These are phyloP conservation scores for Oenanthe sinensis DNA, from an alignment of 129 eudicot species.

Conservation along the genomic window DNA sequence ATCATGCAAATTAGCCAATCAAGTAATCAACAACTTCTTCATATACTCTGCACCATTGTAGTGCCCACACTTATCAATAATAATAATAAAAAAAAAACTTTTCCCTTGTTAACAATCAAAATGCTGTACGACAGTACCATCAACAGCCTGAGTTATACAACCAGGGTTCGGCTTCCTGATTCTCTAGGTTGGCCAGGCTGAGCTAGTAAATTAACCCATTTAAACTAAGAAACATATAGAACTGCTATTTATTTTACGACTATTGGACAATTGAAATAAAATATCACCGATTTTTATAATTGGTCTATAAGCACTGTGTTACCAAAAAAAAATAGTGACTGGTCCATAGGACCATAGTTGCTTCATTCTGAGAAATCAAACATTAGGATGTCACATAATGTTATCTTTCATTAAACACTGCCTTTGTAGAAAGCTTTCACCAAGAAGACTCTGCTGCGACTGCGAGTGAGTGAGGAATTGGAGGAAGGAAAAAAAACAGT, in stretches of 20 bases:
- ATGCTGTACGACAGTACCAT: neutral
- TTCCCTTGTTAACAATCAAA: neutral
- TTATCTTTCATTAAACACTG: neutral
- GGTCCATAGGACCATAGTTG: neutral
- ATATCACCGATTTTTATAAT: neutral
- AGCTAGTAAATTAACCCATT: no score
- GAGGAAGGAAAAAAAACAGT: neutral
- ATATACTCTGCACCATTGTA: neutral
- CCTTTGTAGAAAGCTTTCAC: neutral
- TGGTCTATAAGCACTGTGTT: neutral
- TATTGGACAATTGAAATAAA: neutral
- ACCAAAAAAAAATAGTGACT: neutral
- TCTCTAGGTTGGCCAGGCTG: neutral
- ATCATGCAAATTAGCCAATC: neutral
- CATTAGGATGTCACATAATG: neutral
- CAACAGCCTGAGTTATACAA: neutral
- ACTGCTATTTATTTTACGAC: neutral
- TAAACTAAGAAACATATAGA: no score
- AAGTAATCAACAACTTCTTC: neutral
- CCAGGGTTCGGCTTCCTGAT: neutral
- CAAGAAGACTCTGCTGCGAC: neutral
- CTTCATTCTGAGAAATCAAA: neutral
- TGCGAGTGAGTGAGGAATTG: neutral
- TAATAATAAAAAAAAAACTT: neutral
- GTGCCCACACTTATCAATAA: neutral